phyloP scores from a whole-genome alignment of 2,329 filamentous ascomycete genomes.

The Davidsoniella virescens region DNA sequence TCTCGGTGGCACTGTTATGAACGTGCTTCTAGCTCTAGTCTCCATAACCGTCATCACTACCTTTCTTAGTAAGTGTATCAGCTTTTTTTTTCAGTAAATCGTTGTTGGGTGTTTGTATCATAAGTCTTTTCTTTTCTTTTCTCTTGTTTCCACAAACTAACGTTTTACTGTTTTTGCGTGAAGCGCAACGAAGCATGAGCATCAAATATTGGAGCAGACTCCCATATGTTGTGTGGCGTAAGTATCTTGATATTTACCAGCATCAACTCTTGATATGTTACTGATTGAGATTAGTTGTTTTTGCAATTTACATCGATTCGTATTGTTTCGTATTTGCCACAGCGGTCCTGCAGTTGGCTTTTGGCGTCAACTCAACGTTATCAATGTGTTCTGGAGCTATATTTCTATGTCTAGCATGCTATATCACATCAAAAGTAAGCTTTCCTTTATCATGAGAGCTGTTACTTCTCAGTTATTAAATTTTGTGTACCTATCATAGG shows the following conservation, averaged over 20 bases:
- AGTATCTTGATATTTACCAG: conserved; percentile 11
- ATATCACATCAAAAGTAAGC: conserved; percentile 44
- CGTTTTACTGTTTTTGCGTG: neutral
- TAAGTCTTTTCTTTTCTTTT: neutral
- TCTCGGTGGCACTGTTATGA: conserved; percentile 21
- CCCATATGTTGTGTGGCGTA: conserved; percentile 29
- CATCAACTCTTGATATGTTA: conserved; percentile 5
- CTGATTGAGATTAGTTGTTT: conserved; percentile 29
- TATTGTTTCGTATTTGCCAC: conserved; percentile 43
- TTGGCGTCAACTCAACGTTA: conserved; percentile 36
- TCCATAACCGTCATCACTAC: conserved; percentile 22
- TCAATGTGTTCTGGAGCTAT: conserved; percentile 41
- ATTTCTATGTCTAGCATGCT: conserved; percentile 42
- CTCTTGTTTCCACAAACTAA: neutral
- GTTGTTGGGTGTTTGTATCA: neutral
- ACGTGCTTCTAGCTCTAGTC: conserved; percentile 21
- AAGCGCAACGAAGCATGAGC: conserved; percentile 11
- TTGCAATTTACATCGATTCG: conserved; percentile 44
- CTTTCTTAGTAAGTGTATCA: conserved; percentile 21
- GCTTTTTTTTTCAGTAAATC: neutral
- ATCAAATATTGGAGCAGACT: conserved; percentile 16
- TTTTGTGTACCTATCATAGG: conserved; percentile 1
- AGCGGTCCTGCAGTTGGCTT: conserved; percentile 37
- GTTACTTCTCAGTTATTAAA: neutral
- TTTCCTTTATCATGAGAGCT: neutral